A percentile compares a stretch with the other conserved stretches of the same genome.
Evolutionary conservation across 2,329 filamentous ascomycete species (phyloP).

Genomic region (Orbilia quercus): DNA sequence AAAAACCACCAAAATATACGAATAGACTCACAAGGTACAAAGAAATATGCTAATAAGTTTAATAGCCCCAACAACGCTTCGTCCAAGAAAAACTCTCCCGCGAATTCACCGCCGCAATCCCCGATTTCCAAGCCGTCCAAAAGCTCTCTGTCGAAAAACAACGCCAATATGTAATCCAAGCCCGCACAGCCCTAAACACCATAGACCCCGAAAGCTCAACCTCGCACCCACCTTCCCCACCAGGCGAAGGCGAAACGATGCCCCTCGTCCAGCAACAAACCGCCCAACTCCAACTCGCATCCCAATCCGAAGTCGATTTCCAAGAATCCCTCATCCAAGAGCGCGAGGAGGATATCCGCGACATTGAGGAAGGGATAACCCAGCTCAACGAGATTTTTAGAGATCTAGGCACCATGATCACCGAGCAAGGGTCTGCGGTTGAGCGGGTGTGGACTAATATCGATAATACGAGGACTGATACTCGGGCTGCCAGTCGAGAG

Average conservation of each 20-base stretch:
- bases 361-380: conserved; percentile 95
- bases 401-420: conserved; percentile 97
- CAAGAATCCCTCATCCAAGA: conserved; percentile 95
- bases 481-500: conserved; percentile 85
- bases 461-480: conserved; percentile 81
- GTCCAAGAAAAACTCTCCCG: conserved; percentile 93
- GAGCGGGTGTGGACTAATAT: conserved; percentile 91
- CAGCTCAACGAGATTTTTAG: conserved; percentile 97
- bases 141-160: conserved; percentile 91
- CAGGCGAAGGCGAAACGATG: conserved; percentile 60
- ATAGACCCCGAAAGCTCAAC: conserved; percentile 57
- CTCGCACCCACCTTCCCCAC: conserved; percentile 59
- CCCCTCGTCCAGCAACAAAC: conserved; percentile 70
- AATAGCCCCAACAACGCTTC: conserved; percentile 91
- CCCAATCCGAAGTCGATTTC: conserved; percentile 96
- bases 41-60: neutral
- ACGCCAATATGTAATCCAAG: conserved; percentile 83
- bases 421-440: conserved; percentile 89
- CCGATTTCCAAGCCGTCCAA: conserved; percentile 93
- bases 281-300: conserved; percentile 80
- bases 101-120: conserved; percentile 87
- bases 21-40: conserved; percentile 14
- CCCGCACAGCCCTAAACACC: conserved; percentile 73
- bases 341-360: conserved; percentile 94
- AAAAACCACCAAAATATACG: neutral